Percentiles rank a stretch among this genome's conserved stretches.
Conservation (phyloP, 2,329 filamentous ascomycete genomes). For the Stachybotrys chlorohalonatus region DNA sequence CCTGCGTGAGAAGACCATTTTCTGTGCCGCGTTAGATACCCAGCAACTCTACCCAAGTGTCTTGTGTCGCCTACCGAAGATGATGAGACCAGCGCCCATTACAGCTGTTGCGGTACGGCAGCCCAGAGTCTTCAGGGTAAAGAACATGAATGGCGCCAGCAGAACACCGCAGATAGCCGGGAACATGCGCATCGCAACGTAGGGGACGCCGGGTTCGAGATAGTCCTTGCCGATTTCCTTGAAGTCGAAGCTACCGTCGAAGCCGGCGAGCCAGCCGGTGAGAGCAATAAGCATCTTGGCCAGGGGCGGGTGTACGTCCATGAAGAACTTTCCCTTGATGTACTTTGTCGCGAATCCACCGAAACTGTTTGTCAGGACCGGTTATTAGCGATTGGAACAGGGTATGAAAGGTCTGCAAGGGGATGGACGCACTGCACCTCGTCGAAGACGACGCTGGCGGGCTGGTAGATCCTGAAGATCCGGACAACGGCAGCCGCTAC, state of each 20-base stretch:
- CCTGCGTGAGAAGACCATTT: constrained; percentile 92
- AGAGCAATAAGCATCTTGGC: constrained; percentile 95
- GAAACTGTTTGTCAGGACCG: constrained; percentile 50
- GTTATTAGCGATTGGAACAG: background rate
- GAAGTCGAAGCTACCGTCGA: constrained; percentile 94
- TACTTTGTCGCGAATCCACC: constrained; percentile 98
- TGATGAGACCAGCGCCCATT: constrained; percentile 76
- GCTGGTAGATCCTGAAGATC: constrained; percentile 92
- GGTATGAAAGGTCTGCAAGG: background rate
- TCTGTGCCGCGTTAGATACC: constrained; percentile 41
- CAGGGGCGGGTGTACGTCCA: constrained; percentile 98
- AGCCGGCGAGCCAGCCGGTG: constrained; percentile 89
- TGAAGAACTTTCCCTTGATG: constrained; percentile 98
- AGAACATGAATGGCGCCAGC: constrained; percentile 84
- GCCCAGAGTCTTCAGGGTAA: constrained; percentile 84
- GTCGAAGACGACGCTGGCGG: constrained; percentile 94
- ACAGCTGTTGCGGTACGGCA: constrained; percentile 80
- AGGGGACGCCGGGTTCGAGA: constrained; percentile 85
- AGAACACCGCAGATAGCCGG: constrained; percentile 84
- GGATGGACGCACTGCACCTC: constrained; percentile 79
- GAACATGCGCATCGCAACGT: constrained; percentile 93
- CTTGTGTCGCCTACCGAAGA: constrained; percentile 62
- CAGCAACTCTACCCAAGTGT: background rate
- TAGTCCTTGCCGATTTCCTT: constrained; percentile 99
- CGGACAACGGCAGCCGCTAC: constrained; percentile 70